Evolutionary conservation across 2,329 filamentous ascomycete genomes (phyloP).

Genomic region (Pseudogymnoascus sp.): DNA sequence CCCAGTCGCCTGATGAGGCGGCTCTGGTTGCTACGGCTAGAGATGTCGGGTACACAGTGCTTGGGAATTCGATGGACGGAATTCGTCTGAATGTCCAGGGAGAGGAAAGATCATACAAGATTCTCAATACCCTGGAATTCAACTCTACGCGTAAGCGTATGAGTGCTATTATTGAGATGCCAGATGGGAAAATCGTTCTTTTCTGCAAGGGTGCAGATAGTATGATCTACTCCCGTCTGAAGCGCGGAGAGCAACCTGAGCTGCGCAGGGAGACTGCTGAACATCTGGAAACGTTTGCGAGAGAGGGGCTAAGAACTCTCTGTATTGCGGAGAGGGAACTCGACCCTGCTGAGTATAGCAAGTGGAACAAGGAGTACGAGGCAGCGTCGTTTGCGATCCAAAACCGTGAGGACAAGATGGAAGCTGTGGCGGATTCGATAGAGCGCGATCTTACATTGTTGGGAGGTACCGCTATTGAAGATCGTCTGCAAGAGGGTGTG

Average conservation of each 20-base stretch:
- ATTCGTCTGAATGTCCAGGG: slow-evolving; percentile 83
- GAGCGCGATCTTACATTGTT: slow-evolving; percentile 82
- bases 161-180: slow-evolving; percentile 95
- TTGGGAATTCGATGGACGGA: slow-evolving; percentile 70
- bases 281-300: slow-evolving; percentile 94
- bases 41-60: slow-evolving; percentile 88
- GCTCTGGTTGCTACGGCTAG: slow-evolving; percentile 91
- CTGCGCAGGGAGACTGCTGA: slow-evolving; percentile 78
- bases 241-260: slow-evolving; percentile 75
- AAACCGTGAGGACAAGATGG: slow-evolving; percentile 86
- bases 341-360: slow-evolving; percentile 70
- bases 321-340: slow-evolving; percentile 84
- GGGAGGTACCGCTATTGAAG: slow-evolving; percentile 94
- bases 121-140: slow-evolving; percentile 94
- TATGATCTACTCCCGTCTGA: slow-evolving; percentile 88
- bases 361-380: slow-evolving; percentile 83
- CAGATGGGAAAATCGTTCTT: slow-evolving; percentile 76
- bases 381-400: slow-evolving; percentile 73
- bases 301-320: slow-evolving; percentile 87
- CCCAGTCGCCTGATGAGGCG: slow-evolving; percentile 93
- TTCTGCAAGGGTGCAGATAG: slow-evolving; percentile 98
- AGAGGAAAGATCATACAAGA: slow-evolving; percentile 72
- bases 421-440: slow-evolving; percentile 80
- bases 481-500: slow-evolving; percentile 91
- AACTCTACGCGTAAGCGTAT: slow-evolving; percentile 95